phyloP scores from a whole-genome alignment of 768 basidiomycete genomes.

The Russula earlei region DNA sequence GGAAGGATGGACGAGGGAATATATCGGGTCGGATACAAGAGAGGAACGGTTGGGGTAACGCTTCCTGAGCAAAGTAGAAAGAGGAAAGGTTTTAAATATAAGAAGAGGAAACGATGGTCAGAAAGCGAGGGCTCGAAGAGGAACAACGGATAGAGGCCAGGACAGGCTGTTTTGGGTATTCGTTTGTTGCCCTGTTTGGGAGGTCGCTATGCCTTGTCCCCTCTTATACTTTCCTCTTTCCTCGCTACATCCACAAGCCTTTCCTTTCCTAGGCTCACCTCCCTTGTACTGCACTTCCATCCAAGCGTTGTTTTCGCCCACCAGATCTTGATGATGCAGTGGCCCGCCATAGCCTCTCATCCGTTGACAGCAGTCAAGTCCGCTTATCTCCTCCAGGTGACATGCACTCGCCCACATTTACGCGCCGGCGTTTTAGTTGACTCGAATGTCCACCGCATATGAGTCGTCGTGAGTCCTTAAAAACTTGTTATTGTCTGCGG shows the following conservation, averaged over 20 bases:
- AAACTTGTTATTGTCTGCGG: too few species aligned
- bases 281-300: conserved; percentile 6
- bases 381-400: not conserved
- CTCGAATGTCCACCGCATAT: not conserved
- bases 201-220: not conserved
- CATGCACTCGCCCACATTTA: too few species aligned
- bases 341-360: not conserved
- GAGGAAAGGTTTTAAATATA: conserved; percentile 16
- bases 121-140: conserved; percentile 13
- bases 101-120: conserved; percentile 9
- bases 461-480: too few species aligned
- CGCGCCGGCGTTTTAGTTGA: too few species aligned
- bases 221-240: not conserved
- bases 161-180: conserved; percentile 14
- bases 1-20: not conserved
- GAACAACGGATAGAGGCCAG: conserved; percentile 12
- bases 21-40: not conserved
- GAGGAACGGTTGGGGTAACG: not conserved
- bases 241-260: conserved; percentile 11
- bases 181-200: conserved; percentile 18
- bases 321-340: too few species aligned
- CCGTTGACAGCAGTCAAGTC: not conserved
- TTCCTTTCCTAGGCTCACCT: conserved; percentile 8
- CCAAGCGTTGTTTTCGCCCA: not conserved
- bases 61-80: conserved; percentile 20